These are phyloP conservation scores for Trichosporon ovoides DNA, from an alignment of 1,284 basidiomycete genomes.

Conservation along the genomic window DNA sequence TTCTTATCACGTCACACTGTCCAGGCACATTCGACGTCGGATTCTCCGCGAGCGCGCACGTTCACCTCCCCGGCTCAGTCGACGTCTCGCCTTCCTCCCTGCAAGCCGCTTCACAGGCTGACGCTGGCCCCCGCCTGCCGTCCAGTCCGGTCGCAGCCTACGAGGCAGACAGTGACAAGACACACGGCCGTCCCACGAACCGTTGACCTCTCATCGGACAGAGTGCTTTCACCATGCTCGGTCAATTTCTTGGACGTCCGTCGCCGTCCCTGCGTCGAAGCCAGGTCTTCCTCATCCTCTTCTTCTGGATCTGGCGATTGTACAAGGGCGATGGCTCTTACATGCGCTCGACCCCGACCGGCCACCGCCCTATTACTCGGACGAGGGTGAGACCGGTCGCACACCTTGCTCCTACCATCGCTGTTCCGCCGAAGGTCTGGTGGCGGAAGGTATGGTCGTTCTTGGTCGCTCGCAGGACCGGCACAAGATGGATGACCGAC, in stretches of 20 bases:
- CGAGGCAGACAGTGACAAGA: neutral
- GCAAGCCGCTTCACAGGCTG: neutral
- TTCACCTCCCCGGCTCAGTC: neutral
- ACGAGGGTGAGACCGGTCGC: neutral
- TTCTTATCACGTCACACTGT: neutral
- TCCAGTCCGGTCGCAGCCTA: neutral
- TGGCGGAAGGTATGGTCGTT: conserved; percentile 29
- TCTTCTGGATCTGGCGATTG: conserved; percentile 85
- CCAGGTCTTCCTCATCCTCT: conserved; percentile 74
- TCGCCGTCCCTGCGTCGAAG: conserved; percentile 68
- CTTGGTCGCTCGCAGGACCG: conserved; percentile 30
- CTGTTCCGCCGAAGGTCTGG: conserved; percentile 8
- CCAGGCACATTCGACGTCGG: neutral
- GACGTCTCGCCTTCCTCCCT: neutral
- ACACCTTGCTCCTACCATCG: neutral
- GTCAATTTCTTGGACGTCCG: conserved; percentile 73
- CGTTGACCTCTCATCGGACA: neutral
- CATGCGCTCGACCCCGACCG: neutral
- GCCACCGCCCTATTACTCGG: neutral
- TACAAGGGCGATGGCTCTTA: conserved; percentile 62
- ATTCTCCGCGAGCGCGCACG: neutral
- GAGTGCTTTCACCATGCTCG: conserved; percentile 58
- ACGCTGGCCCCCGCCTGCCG: neutral
- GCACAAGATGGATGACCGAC: conserved; percentile 35
- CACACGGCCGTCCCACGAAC: neutral